These are phyloP conservation scores for Pneumocystis canis DNA, from an alignment of 1,139 yeast genomes.

Conservation along the genomic window DNA sequence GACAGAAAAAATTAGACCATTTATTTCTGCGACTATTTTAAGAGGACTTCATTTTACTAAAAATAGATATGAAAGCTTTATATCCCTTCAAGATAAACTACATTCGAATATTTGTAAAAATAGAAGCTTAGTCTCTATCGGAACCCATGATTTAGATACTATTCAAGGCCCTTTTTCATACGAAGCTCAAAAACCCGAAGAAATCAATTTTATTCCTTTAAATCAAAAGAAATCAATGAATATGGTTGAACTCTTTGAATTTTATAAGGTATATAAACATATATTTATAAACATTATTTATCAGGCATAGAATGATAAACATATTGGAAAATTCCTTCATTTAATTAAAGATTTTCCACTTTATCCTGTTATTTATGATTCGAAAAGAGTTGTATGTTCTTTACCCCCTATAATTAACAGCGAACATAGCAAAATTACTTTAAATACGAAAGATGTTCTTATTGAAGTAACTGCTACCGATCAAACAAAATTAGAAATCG, in stretches of 20 bases:
- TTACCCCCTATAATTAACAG: slow-evolving; percentile 96
- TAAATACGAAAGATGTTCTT: slow-evolving; percentile 75
- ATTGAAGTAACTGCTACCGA: slow-evolving; percentile 94
- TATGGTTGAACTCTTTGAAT: slow-evolving; percentile 72
- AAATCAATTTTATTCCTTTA: slow-evolving; percentile 66
- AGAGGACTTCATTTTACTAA: slow-evolving; percentile 70
- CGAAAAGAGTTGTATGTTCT: slow-evolving; percentile 66
- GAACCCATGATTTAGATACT: slow-evolving; percentile 88
- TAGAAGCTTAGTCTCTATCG: slow-evolving; percentile 93
- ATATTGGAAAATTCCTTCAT: slow-evolving; percentile 74
- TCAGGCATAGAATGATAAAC: slow-evolving; percentile 44
- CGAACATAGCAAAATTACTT: slow-evolving; percentile 72
- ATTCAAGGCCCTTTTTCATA: slow-evolving; percentile 76
- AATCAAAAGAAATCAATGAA: slow-evolving; percentile 66
- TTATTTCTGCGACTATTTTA: slow-evolving; percentile 84
- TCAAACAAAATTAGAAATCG: slow-evolving; percentile 80
- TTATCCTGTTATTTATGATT: slow-evolving; percentile 78
- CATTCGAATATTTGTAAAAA: slow-evolving; percentile 93
- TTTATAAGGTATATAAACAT: slow-evolving; percentile 39
- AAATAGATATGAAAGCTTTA: slow-evolving; percentile 83
- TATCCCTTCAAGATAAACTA: slow-evolving; percentile 87
- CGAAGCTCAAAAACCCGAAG: slow-evolving; percentile 69
- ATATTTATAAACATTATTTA: background rate
- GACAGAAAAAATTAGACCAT: slow-evolving; percentile 66
- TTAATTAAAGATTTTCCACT: slow-evolving; percentile 81